Evolutionary conservation across 805 yeast species (phyloP).

Genomic region (Myxozyma nipponensis): DNA sequence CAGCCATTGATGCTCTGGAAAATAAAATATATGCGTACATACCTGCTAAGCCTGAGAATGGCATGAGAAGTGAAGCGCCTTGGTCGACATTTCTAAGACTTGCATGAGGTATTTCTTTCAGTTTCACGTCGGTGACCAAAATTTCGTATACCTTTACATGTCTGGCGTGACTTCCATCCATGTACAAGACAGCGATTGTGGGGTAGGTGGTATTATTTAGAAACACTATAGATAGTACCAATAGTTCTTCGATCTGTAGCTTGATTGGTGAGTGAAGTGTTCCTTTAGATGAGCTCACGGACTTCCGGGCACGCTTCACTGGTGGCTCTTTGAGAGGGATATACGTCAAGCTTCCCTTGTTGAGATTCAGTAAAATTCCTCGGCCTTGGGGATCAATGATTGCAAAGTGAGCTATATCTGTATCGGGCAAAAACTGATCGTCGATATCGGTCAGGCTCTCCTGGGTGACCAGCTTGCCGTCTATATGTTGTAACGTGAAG

Average conservation of each 20-base stretch:
- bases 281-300: slow-evolving; percentile 2
- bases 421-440: slow-evolving; percentile 19
- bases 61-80: slow-evolving; percentile 21
- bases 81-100: slow-evolving; percentile 22
- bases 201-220: slow-evolving; percentile 11
- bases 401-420: slow-evolving; percentile 21
- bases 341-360: slow-evolving; percentile 17
- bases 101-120: slow-evolving; percentile 6
- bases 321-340: slow-evolving; percentile 15
- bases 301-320: slow-evolving; percentile 5
- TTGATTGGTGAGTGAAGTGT: slow-evolving; percentile 12
- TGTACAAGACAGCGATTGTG: slow-evolving; percentile 22
- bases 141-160: slow-evolving; percentile 26
- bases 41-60: slow-evolving; percentile 9
- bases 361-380: slow-evolving; percentile 16
- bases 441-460: slow-evolving; percentile 18
- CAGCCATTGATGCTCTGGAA: not conserved
- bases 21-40: not conserved
- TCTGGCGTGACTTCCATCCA: slow-evolving; percentile 21
- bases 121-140: slow-evolving; percentile 3
- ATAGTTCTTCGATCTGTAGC: slow-evolving; percentile 21
- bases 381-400: slow-evolving; percentile 19
- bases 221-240: slow-evolving; percentile 17
- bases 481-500: slow-evolving; percentile 10
- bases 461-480: slow-evolving; percentile 13